Evolutionary conservation across 306 rosid genomes (phyloP).

Genomic region (Carpinus viminea): DNA sequence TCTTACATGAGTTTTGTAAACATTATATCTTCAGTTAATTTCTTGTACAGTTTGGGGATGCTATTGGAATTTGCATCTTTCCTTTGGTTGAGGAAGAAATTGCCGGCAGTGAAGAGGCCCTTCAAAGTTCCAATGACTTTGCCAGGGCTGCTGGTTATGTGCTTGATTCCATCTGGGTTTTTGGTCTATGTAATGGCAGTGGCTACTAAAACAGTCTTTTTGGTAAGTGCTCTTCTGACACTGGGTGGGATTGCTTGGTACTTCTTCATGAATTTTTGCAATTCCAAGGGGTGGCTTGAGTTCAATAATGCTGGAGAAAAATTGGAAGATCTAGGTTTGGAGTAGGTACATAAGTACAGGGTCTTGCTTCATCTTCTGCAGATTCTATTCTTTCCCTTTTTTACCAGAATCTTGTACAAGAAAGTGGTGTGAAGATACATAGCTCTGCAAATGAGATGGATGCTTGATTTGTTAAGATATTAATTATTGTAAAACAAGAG

Average conservation of each 20-base stretch:
- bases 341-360: constrained; percentile 7
- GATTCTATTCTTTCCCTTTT: background rate
- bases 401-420: background rate
- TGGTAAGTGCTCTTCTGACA: constrained; percentile 47
- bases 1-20: constrained; percentile 47
- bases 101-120: constrained; percentile 53
- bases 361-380: background rate
- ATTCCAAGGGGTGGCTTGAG: constrained; percentile 31
- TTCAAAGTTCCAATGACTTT: constrained; percentile 60
- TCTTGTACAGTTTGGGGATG: constrained; percentile 91
- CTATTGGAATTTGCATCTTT: constrained; percentile 75
- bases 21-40: constrained; percentile 71
- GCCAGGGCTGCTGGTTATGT: constrained; percentile 53
- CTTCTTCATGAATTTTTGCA: constrained; percentile 36
- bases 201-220: constrained; percentile 45
- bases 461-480: background rate
- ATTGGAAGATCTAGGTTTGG: constrained; percentile 14
- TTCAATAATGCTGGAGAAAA: constrained; percentile 27
- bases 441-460: background rate
- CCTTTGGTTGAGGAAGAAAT: constrained; percentile 58
- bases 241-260: constrained; percentile 36
- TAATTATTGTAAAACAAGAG: background rate
- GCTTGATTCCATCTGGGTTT: constrained; percentile 64
- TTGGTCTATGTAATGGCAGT: constrained; percentile 62
- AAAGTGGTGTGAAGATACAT: background rate